Conservation (phyloP, 345 rosid genomes). For the Linum lewisii region DNA sequence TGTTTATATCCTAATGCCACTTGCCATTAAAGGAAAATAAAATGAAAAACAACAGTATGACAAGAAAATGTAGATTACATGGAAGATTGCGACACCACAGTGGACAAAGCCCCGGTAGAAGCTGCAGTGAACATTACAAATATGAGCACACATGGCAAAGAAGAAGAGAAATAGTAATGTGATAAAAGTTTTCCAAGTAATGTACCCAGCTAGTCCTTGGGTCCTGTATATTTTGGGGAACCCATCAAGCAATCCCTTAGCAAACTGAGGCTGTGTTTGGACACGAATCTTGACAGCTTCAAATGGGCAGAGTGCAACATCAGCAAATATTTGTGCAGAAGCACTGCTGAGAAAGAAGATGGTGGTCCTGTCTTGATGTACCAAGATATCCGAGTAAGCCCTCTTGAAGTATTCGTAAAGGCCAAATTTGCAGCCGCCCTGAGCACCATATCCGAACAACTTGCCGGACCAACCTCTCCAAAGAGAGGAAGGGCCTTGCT, state of each 20-base stretch:
- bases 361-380: slow-evolving; percentile 26
- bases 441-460: slow-evolving; percentile 53
- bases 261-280: slow-evolving; percentile 48
- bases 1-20: too few species aligned
- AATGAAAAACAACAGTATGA: neutral
- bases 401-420: slow-evolving; percentile 62
- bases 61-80: slow-evolving; percentile 12
- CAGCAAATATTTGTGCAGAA: slow-evolving; percentile 62
- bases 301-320: slow-evolving; percentile 59
- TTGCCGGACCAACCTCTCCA: slow-evolving; percentile 71
- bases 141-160: slow-evolving; percentile 11
- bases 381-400: slow-evolving; percentile 37
- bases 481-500: slow-evolving; percentile 54
- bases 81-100: slow-evolving; percentile 42
- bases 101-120: slow-evolving; percentile 31
- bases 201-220: slow-evolving; percentile 52
- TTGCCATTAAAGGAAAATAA: neutral
- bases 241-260: slow-evolving; percentile 54
- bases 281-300: slow-evolving; percentile 60
- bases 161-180: neutral
- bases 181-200: slow-evolving; percentile 3
- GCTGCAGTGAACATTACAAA: slow-evolving; percentile 17
- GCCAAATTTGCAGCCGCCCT: slow-evolving; percentile 64
- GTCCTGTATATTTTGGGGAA: slow-evolving; percentile 43
- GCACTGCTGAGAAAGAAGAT: slow-evolving; percentile 55